These are phyloP conservation scores for Colletotrichum sp. DNA, from an alignment of 2,329 filamentous ascomycete genomes.

Conservation along the genomic window DNA sequence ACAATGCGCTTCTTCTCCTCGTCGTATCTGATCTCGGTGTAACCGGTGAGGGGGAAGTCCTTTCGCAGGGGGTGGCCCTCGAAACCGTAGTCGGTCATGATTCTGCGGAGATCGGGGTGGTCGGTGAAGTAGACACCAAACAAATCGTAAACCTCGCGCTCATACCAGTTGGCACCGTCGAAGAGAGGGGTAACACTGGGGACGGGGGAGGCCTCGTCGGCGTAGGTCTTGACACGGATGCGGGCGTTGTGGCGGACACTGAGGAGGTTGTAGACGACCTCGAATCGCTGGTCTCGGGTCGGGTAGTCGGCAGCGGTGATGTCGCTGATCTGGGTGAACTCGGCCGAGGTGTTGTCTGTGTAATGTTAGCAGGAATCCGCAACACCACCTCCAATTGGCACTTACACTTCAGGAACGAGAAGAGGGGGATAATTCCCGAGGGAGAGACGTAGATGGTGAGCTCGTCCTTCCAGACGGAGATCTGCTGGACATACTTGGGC, in stretches of 20 bases:
- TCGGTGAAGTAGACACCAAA: conserved; percentile 97
- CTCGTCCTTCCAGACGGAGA: conserved; percentile 99
- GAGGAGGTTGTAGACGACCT: conserved; percentile 97
- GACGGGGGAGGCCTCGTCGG: conserved; percentile 92
- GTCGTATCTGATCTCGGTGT: conserved; percentile 97
- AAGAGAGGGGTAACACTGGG: conserved; percentile 86
- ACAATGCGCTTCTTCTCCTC: conserved; percentile 99
- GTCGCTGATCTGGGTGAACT: conserved; percentile 92
- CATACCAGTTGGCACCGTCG: conserved; percentile 98
- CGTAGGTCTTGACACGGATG: conserved; percentile 98
- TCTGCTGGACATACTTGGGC: conserved; percentile 98
- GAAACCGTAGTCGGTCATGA: conserved; percentile 99
- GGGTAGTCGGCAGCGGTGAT: conserved; percentile 97
- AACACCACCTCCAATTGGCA: not conserved
- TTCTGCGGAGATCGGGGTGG: conserved; percentile 93
- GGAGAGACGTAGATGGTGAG: conserved; percentile 93
- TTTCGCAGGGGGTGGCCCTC: conserved; percentile 97
- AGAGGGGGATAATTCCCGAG: conserved; percentile 85
- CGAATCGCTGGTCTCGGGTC: conserved; percentile 93
- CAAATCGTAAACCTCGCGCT: conserved; percentile 96
- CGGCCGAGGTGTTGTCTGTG: conserved; percentile 89
- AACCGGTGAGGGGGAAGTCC: conserved; percentile 96
- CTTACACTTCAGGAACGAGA: conserved; percentile 86
- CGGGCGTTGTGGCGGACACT: conserved; percentile 95
- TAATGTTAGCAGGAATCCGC: not conserved